Conservation (phyloP, 345 rosid genomes). For the Conringia planisiliqua region DNA sequence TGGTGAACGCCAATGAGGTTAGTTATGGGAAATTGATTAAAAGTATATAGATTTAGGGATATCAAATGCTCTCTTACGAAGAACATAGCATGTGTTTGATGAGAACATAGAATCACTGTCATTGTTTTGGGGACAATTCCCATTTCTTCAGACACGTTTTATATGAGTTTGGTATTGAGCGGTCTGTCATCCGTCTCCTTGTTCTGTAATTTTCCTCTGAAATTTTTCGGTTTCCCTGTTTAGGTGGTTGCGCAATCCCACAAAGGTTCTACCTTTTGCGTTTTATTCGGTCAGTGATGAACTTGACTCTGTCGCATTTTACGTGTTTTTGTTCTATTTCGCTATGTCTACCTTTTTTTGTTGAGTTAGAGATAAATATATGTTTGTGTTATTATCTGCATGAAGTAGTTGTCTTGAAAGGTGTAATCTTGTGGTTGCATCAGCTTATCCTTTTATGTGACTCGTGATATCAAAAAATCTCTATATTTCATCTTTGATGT, state of each 20-base stretch:
- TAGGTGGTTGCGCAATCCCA: constrained; percentile 7
- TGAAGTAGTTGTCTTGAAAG: not conserved
- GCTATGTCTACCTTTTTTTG: not conserved
- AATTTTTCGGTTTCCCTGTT: not conserved
- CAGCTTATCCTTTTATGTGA: not conserved
- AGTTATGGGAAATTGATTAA: not conserved
- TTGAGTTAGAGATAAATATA: not conserved
- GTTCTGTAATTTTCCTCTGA: not conserved
- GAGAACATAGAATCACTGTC: not conserved
- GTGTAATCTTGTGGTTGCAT: not conserved
- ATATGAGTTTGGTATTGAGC: not conserved
- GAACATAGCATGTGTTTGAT: not conserved
- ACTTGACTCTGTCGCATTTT: not conserved
- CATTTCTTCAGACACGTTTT: not conserved
- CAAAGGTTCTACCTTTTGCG: constrained; percentile 28
- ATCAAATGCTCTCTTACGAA: not conserved
- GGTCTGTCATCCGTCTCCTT: not conserved
- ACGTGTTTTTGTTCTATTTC: not conserved
- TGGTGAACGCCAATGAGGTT: constrained; percentile 16
- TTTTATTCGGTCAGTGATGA: constrained; percentile 20
- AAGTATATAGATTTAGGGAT: not conserved
- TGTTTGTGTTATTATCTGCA: not conserved
- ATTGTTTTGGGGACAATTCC: not conserved
- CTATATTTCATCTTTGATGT: not conserved
- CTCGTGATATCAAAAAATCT: not conserved